Percentiles rank a stretch among this genome's conserved stretches.
phyloP scores from a whole-genome alignment of 2,329 filamentous ascomycete species.

The Dactylellina leptospora region DNA sequence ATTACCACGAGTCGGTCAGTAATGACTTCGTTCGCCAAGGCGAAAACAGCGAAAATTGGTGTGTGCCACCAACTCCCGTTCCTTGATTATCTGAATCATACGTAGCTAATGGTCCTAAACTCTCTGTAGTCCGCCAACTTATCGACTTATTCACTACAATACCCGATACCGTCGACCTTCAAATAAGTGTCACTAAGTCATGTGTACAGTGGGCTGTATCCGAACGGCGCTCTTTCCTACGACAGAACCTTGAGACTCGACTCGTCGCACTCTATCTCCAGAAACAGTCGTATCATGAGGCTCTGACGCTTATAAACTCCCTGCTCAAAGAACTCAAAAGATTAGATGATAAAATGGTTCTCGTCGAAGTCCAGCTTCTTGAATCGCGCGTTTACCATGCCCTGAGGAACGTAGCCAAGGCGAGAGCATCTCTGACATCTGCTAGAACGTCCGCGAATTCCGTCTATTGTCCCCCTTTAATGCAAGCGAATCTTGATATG shows the following conservation, averaged over 20 bases:
- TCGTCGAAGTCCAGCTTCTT: slow-evolving; percentile 96
- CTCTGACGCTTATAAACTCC: slow-evolving; percentile 93
- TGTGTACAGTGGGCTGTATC: slow-evolving; percentile 99
- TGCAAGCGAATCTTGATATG: slow-evolving; percentile 98
- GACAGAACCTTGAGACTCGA: slow-evolving; percentile 96
- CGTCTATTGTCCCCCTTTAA: slow-evolving; percentile 92
- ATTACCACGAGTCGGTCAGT: slow-evolving; percentile 89
- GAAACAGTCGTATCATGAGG: slow-evolving; percentile 97
- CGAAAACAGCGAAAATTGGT: slow-evolving; percentile 98
- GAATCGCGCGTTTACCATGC: slow-evolving; percentile 98
- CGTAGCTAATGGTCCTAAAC: slow-evolving; percentile 11
- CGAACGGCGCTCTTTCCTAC: slow-evolving; percentile 92
- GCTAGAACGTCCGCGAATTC: slow-evolving; percentile 94
- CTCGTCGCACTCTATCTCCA: slow-evolving; percentile 94
- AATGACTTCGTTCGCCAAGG: slow-evolving; percentile 95
- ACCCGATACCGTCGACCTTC: slow-evolving; percentile 91
- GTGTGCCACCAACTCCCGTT: slow-evolving; percentile 56
- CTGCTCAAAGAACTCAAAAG: slow-evolving; percentile 96
- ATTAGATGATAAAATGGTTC: slow-evolving; percentile 95
- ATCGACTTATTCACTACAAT: slow-evolving; percentile 95
- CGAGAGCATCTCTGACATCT: slow-evolving; percentile 90
- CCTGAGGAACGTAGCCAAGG: slow-evolving; percentile 94
- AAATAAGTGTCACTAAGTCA: slow-evolving; percentile 95
- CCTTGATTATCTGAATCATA: not conserved
- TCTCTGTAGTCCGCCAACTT: slow-evolving; percentile 82